These are phyloP conservation scores for Coniferiporia sulphurascens DNA, from an alignment of 1,284 basidiomycete species.

Conservation along the genomic window DNA sequence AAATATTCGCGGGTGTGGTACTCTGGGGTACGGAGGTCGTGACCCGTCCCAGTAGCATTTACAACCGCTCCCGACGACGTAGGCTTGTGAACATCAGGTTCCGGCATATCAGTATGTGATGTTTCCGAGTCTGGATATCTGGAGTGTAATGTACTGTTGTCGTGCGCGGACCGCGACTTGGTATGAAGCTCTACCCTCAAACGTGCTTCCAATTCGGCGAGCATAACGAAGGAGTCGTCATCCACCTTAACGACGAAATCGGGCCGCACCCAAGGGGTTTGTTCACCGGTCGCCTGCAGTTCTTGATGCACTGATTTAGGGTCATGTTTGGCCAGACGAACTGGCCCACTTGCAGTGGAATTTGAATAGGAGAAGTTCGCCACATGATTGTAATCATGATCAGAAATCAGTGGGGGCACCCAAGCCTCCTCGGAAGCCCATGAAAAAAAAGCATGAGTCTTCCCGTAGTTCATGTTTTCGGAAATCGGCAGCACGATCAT, in stretches of 20 bases:
- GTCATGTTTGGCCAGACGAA: constrained; percentile 60
- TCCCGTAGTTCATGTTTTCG: constrained; percentile 93
- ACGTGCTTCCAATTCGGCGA: constrained; percentile 86
- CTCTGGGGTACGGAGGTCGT: constrained; percentile 11
- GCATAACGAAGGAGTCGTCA: constrained; percentile 92
- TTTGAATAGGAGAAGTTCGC: constrained; percentile 58
- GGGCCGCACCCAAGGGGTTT: constrained; percentile 68
- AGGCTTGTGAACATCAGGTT: constrained; percentile 9
- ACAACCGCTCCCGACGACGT: constrained; percentile 7
- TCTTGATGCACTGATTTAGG: constrained; percentile 53
- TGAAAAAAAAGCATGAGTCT: constrained; percentile 79
- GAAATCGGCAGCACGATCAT: constrained; percentile 78
- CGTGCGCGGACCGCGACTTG: constrained; percentile 2
- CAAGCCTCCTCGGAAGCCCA: constrained; percentile 92
- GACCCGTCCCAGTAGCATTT: constrained; percentile 9
- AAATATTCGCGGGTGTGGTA: neutral
- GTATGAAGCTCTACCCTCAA: constrained; percentile 69
- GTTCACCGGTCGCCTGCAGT: constrained; percentile 32
- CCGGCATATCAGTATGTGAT: constrained; percentile 16
- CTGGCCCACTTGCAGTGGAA: constrained; percentile 44
- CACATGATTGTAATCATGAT: constrained; percentile 34
- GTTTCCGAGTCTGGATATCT: neutral
- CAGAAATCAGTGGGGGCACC: constrained; percentile 71
- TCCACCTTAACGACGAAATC: constrained; percentile 92
- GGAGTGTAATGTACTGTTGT: constrained; percentile 10